These are phyloP conservation scores for Cupressus sempervirens DNA, from an alignment of 75 land plant genomes.

Conservation along the genomic window DNA sequence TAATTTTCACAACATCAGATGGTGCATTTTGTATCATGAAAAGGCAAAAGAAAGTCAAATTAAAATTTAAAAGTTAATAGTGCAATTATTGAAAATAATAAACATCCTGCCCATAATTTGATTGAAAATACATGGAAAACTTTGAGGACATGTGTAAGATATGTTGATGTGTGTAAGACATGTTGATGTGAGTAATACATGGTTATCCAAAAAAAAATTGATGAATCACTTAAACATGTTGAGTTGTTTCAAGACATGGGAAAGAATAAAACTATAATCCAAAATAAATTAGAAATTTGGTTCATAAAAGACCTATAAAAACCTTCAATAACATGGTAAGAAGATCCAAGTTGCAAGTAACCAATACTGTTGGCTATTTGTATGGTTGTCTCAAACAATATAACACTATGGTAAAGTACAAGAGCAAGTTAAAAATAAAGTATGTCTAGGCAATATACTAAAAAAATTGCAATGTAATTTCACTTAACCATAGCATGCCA, in stretches of 20 bases:
- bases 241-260: too few relatives aligned
- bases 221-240: background rate
- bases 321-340: conserved; percentile 85
- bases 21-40: conserved; percentile 61
- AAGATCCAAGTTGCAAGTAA: conserved; percentile 85
- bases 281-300: background rate
- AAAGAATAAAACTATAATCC: too few relatives aligned
- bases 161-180: background rate
- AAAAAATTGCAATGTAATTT: background rate
- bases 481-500: background rate
- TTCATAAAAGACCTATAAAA: background rate
- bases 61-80: background rate
- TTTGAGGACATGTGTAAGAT: too few relatives aligned
- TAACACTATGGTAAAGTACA: background rate
- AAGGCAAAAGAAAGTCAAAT: background rate
- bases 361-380: conserved; percentile 72
- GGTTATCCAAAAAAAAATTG: background rate
- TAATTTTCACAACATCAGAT: conserved; percentile 54
- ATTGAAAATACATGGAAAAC: background rate
- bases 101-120: background rate
- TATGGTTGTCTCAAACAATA: conserved; percentile 52
- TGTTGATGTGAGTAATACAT: background rate
- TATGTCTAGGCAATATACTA: background rate
- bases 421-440: conserved; percentile 2
- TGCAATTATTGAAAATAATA: background rate